Percentiles rank a stretch among this genome's conserved stretches.
These are phyloP conservation scores for Haberlea rhodopensis DNA, from an alignment of 257 asterid species.

Conservation along the genomic window DNA sequence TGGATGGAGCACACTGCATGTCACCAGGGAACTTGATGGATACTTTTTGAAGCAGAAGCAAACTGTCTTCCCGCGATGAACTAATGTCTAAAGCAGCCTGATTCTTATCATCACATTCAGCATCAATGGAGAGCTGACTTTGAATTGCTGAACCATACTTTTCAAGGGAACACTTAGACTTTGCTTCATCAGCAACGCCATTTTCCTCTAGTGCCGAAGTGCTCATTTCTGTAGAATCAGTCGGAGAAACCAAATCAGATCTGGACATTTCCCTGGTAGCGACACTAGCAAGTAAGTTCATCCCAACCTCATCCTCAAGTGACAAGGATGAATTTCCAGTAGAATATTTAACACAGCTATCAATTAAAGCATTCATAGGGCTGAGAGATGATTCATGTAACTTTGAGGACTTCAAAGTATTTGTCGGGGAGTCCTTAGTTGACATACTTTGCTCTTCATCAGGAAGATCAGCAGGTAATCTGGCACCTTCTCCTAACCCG, in stretches of 20 bases:
- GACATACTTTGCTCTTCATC: constrained; percentile 55
- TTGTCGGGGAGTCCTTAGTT: constrained; percentile 34
- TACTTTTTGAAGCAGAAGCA: constrained; percentile 27
- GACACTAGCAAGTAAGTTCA: constrained; percentile 96
- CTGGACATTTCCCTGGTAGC: constrained; percentile 82
- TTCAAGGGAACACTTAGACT: constrained; percentile 38
- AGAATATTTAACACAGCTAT: constrained; percentile 82
- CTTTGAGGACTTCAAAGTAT: constrained; percentile 44
- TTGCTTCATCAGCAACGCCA: constrained; percentile 48
- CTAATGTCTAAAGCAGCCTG: constrained; percentile 29
- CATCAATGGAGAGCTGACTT: constrained; percentile 27
- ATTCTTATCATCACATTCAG: constrained; percentile 37
- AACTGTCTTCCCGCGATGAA: constrained; percentile 35
- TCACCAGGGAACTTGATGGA: constrained; percentile 30
- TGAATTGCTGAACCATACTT: constrained; percentile 28
- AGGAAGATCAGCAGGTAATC: constrained; percentile 38
- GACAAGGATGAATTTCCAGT: constrained; percentile 66
- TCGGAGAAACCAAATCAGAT: constrained; percentile 52
- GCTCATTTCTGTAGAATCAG: constrained; percentile 50
- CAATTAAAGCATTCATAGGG: constrained; percentile 93
- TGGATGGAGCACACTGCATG: constrained; percentile 26
- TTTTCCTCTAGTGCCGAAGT: constrained; percentile 41
- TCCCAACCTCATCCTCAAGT: constrained; percentile 78
- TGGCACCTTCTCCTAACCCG: constrained; percentile 53
- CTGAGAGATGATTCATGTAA: constrained; percentile 59